Evolutionary conservation across 1,284 basidiomycete genomes (phyloP), one percentile per base, ranked within the genome.

Genomic region (Leccinum angustisporum): DNA sequence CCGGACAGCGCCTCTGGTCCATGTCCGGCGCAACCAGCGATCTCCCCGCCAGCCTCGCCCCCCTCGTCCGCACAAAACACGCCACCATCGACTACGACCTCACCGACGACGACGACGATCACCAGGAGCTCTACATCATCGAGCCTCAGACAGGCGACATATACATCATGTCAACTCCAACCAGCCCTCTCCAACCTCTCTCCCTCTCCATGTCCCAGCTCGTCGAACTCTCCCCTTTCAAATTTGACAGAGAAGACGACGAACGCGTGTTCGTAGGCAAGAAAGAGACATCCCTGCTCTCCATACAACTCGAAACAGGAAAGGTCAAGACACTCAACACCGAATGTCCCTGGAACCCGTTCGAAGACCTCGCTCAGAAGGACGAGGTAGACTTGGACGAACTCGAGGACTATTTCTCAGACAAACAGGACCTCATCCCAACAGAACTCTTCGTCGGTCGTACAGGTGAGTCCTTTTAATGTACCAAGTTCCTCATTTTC

Each of bases 121-220:
- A 80, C 43, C 84, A 86, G 61, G 94, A 95, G 71, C 82, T 91
- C 56, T 97, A 95, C 77, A 86, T 96, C 61, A 91, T 97, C 58
- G 95, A 97, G 72, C 95, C 94, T 0, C 91, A 94, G 77, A 87
- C 89, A 1, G 95, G 94, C 7, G 89, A 94, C 70, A 92, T 97
- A 68, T 97, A 94, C 75, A 83, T 95, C 58, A 85, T 92, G 75
- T 78, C 86, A 4, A 83, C 85, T 0, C 83, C 86, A 0, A 80
- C 81, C 16, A 83, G 83, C 53, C 84, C 90, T 1, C 80, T 92
- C 54, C 88, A 94, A 69, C 90, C 91, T 50, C 87, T 97, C 61
- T 92, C 93, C 0, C 85, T 95, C 64, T 86, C 91, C 33, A 88
- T 97, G 84, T 79, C 91, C 0, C 90, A 97, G 73, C 83, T 97